phyloP scores from a whole-genome alignment of 2,329 filamentous ascomycete species.

The Trichothecium roseum region DNA sequence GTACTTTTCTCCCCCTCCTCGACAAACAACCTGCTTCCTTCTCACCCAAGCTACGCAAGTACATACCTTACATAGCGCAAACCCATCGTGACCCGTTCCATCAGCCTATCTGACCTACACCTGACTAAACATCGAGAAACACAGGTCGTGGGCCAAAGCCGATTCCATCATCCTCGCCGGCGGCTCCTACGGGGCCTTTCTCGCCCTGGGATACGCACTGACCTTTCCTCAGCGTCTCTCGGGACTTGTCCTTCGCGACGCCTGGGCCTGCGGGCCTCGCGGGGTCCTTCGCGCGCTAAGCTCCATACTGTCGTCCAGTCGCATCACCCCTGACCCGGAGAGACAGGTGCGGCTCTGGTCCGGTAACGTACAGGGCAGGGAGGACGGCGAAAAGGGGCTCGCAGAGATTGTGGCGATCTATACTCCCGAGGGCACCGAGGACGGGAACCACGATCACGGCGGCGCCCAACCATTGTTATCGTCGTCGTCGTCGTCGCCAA shows the following conservation, averaged over 20 bases:
- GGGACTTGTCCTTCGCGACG: conserved; percentile 11
- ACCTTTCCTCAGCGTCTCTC: conserved; percentile 8
- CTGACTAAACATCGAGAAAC: neutral
- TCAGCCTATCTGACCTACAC: too few relatives aligned
- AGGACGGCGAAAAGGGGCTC: conserved; percentile 9
- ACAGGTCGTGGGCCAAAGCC: conserved; percentile 10
- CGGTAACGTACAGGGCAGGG: conserved; percentile 8
- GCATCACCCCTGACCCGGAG: conserved; percentile 8
- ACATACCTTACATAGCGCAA: too few relatives aligned
- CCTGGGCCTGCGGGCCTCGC: conserved; percentile 10
- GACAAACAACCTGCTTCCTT: too few relatives aligned
- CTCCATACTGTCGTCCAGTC: conserved; percentile 6
- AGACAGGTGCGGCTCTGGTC: conserved; percentile 11
- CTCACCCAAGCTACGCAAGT: too few relatives aligned
- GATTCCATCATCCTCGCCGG: conserved; percentile 12
- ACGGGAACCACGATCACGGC: too few relatives aligned
- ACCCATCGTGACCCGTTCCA: too few relatives aligned
- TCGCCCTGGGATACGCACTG: conserved; percentile 13
- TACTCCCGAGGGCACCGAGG: conserved; percentile 6
- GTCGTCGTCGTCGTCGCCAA: too few relatives aligned
- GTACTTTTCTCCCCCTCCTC: neutral
- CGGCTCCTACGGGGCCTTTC: conserved; percentile 13
- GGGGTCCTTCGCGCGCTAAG: conserved; percentile 7
- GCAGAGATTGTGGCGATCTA: conserved; percentile 11
- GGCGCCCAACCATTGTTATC: too few relatives aligned